phyloP scores from a whole-genome alignment of 306 rosid genomes.

The Rubus parviflorus region DNA sequence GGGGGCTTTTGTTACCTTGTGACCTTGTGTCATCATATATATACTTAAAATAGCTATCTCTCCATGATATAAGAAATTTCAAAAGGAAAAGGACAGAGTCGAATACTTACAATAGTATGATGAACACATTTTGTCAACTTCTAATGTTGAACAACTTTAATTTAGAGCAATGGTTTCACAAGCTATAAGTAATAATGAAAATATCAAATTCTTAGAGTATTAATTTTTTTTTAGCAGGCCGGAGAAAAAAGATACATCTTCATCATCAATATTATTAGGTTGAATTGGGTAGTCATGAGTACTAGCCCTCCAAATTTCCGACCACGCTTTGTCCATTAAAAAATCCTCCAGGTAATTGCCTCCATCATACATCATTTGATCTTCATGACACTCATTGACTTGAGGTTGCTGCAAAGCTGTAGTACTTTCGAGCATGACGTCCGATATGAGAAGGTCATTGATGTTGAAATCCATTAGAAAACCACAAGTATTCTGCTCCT shows the following conservation, averaged over 20 bases:
- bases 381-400: not conserved
- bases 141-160: not conserved
- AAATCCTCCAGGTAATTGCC: not conserved
- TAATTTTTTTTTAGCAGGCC: too few species aligned
- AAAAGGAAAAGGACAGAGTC: too few species aligned
- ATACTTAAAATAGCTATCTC: too few species aligned
- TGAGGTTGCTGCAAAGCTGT: not conserved
- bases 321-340: not conserved
- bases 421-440: not conserved
- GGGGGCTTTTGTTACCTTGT: too few species aligned
- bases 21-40: too few species aligned
- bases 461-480: slow-evolving; percentile 6
- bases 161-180: too few species aligned
- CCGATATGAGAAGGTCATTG: slow-evolving; percentile 13
- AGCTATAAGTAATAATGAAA: too few species aligned
- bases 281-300: not conserved
- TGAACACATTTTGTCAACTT: too few species aligned
- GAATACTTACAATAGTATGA: too few species aligned
- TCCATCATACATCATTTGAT: not conserved
- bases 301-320: not conserved
- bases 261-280: not conserved
- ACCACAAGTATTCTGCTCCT: not conserved
- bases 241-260: not conserved
- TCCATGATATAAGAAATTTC: too few species aligned
- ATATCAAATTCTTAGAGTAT: too few species aligned